Evolutionary conservation across 768 basidiomycete species (phyloP).

Genomic region (Suillus subaureus): DNA sequence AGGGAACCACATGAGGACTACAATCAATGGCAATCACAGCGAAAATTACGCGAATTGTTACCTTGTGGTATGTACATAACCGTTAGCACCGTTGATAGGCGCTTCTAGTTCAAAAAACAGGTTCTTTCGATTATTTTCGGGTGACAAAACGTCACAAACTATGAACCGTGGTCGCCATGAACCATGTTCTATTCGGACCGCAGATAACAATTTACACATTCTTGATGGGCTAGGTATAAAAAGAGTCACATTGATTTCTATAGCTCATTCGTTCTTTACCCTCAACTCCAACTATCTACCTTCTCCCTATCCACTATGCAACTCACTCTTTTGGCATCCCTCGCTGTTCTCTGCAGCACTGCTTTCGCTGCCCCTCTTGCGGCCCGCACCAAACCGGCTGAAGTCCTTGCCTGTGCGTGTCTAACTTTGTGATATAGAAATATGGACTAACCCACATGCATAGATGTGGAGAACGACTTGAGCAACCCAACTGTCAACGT

Average conservation of each 20-base stretch:
- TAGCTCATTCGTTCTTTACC: background rate
- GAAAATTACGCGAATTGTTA: background rate
- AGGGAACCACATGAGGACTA: too few relatives aligned
- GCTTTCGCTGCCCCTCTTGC: too few relatives aligned
- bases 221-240: background rate
- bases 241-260: background rate
- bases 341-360: background rate
- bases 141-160: background rate
- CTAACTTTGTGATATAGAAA: background rate
- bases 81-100: background rate
- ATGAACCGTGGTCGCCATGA: background rate
- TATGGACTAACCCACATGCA: background rate
- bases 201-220: background rate
- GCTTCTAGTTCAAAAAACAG: background rate
- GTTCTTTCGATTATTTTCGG: background rate
- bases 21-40: background rate
- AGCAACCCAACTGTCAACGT: background rate
- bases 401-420: background rate
- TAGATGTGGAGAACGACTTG: background rate
- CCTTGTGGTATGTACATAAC: background rate
- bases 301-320: background rate
- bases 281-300: background rate
- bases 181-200: background rate
- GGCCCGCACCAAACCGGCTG: too few relatives aligned
- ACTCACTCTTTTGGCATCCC: background rate